Conservation (phyloP, 805 yeast species). For the Candida nonsorbophila region DNA sequence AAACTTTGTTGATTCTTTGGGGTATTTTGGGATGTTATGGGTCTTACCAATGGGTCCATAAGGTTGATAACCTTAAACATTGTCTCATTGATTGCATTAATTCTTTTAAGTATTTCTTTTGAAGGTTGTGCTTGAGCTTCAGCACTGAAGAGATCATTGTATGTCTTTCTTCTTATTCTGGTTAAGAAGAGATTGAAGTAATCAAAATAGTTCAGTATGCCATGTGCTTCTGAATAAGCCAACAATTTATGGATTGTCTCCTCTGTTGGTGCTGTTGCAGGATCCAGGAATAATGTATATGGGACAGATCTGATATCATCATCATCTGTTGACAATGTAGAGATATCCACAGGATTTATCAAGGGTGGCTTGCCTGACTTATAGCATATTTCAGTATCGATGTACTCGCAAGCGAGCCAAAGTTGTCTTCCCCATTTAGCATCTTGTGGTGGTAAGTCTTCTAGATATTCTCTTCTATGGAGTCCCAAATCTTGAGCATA, state of each 20-base stretch:
- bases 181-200: constrained; percentile 10
- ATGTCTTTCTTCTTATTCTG: constrained; percentile 19
- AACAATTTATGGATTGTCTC: constrained; percentile 19
- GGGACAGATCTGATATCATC: constrained; percentile 11
- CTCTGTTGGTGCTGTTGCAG: too few relatives aligned
- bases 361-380: constrained; percentile 24
- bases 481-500: constrained; percentile 27
- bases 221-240: constrained; percentile 16
- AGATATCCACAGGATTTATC: constrained; percentile 14
- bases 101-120: constrained; percentile 4
- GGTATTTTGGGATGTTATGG: constrained; percentile 4
- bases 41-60: constrained; percentile 16
- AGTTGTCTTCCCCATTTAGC: constrained; percentile 11
- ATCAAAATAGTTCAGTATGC: constrained; percentile 8
- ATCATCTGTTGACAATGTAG: constrained; percentile 14
- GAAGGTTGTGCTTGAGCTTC: constrained; percentile 8
- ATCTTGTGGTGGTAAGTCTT: constrained; percentile 11
- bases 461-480: constrained; percentile 12
- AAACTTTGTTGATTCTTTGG: not conserved
- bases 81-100: constrained; percentile 13
- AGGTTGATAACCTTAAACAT: constrained; percentile 13
- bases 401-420: constrained; percentile 26
- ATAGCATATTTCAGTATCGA: constrained; percentile 23
- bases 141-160: constrained; percentile 18
- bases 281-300: too few relatives aligned